A percentile compares a stretch with the other conserved stretches of the same genome.
These are phyloP conservation scores for Hanseniaspora jakobsenii DNA, from an alignment of 805 yeast species.

Conservation along the genomic window DNA sequence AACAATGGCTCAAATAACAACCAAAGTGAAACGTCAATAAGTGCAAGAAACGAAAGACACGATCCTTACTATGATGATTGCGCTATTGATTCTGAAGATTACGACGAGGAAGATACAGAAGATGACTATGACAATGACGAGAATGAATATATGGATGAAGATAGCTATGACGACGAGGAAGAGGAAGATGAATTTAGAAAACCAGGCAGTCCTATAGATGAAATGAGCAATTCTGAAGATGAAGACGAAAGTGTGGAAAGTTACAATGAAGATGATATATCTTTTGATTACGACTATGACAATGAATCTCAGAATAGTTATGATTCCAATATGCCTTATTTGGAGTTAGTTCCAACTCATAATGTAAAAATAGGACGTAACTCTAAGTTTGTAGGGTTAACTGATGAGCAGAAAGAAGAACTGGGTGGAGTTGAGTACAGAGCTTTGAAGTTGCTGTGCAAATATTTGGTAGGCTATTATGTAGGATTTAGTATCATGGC, in stretches of 20 bases:
- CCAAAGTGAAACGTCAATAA: not conserved
- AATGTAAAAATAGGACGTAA: constrained; percentile 83
- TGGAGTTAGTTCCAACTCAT: constrained; percentile 69
- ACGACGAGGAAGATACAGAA: not conserved
- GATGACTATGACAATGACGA: not conserved
- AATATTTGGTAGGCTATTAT: constrained; percentile 54
- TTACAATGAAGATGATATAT: constrained; percentile 15
- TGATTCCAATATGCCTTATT: constrained; percentile 20
- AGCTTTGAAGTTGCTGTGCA: constrained; percentile 64
- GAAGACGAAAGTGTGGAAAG: constrained; percentile 18
- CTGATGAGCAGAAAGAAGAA: constrained; percentile 79
- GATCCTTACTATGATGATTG: no score
- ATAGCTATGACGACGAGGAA: not conserved
- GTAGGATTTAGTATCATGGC: constrained; percentile 61
- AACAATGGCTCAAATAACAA: not conserved
- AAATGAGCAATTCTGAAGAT: constrained; percentile 16
- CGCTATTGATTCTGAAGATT: not conserved
- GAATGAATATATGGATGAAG: not conserved
- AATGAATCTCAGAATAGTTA: no score
- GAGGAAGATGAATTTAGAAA: constrained; percentile 11
- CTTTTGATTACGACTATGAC: constrained; percentile 5
- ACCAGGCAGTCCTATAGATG: not conserved
- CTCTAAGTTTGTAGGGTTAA: constrained; percentile 74
- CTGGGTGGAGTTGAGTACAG: constrained; percentile 96
- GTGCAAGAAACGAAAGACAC: no score